Evolutionary conservation across 2,329 filamentous ascomycete species (phyloP).

Genomic region (Phialophora chinensis): DNA sequence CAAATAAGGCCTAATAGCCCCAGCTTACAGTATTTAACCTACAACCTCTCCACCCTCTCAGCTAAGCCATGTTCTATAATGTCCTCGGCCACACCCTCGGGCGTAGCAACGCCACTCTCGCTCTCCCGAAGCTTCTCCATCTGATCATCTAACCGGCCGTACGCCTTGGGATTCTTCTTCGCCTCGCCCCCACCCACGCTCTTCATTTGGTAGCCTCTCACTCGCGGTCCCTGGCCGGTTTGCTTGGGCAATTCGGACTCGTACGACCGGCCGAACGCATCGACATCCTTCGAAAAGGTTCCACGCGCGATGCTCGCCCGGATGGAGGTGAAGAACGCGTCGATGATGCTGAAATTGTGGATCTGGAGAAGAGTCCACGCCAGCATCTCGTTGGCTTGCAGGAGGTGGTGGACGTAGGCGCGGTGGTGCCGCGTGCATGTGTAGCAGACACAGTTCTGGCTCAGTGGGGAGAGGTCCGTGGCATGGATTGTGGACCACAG

Average conservation of each 20-base stretch:
- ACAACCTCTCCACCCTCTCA: constrained; percentile 17
- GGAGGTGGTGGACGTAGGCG: constrained; percentile 85
- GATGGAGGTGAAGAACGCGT: constrained; percentile 74
- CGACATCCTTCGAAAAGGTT: constrained; percentile 61
- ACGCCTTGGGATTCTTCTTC: constrained; percentile 72
- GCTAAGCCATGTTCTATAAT: constrained; percentile 62
- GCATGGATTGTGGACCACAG: constrained; percentile 73
- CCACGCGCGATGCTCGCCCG: constrained; percentile 66
- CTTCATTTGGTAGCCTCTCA: constrained; percentile 83
- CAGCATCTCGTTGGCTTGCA: constrained; percentile 93
- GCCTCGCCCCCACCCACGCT: constrained; percentile 66
- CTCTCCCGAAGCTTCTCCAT: constrained; percentile 56
- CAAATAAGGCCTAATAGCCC: neutral
- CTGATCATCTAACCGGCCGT: constrained; percentile 63
- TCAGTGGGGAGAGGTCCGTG: constrained; percentile 67
- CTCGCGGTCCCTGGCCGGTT: constrained; percentile 75
- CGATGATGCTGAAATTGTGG: constrained; percentile 80
- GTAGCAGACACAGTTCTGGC: constrained; percentile 74
- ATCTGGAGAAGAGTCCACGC: constrained; percentile 92
- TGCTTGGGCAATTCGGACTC: constrained; percentile 73
- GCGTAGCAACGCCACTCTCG: constrained; percentile 58
- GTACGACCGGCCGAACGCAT: constrained; percentile 70
- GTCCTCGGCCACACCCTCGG: constrained; percentile 57
- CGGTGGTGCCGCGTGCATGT: constrained; percentile 82
- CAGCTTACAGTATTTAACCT: neutral